Base-by-base conservation (phyloP, 768 basidiomycete species). In the Boletales sp. region DNA sequence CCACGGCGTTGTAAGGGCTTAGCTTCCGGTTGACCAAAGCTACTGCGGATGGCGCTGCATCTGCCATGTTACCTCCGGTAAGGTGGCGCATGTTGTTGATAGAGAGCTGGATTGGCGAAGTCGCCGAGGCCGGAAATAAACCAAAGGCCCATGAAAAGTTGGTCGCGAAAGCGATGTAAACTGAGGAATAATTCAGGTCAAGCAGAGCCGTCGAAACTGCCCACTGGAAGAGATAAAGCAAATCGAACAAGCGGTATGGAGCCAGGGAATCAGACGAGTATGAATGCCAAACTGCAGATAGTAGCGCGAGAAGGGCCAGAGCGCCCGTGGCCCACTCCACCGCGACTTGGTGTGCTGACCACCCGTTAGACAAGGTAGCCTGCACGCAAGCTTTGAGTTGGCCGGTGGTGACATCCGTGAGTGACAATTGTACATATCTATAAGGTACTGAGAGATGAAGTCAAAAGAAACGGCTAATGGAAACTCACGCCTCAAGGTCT, bases 91-190 rank as follows among this genome's bases (percentile, higher is more conserved):
- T 87, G 56, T 70, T 75, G 61, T 90, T 82, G 60, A 97, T 94
- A 17, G 90, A 81, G 19, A 67, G 63, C 60, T 97, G 90, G 44
- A 97, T 73, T 13, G 76, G 69, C 12, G 83, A 82, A 11, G 72
- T 66, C 2, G 76, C 58, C 1, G 81, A 78, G 30, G 69, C 66
- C 18, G 78, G 67, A 48, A 91, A 79, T 12, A 97, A 70, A 0
- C 91, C 90, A 62, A 95, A 68, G 0, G 89, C 78, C 94, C 93
- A 97, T 0, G 85, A 81, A 57, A 95, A 97, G 61, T 97, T 97
- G 62, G 85, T 74, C 3, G 87, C 75, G 58, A 84, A 97, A 19
- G 86, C 79, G 45, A 83, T 78, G 68, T 93, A 97, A 12, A 86
- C 79, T 36, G 81, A 78, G 1, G 95, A 89, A 63, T 94, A 97